A percentile compares a stretch with the other conserved stretches of the same genome.
phyloP scores from a whole-genome alignment of 331 rosid genomes.

The Dryas integrifolia region DNA sequence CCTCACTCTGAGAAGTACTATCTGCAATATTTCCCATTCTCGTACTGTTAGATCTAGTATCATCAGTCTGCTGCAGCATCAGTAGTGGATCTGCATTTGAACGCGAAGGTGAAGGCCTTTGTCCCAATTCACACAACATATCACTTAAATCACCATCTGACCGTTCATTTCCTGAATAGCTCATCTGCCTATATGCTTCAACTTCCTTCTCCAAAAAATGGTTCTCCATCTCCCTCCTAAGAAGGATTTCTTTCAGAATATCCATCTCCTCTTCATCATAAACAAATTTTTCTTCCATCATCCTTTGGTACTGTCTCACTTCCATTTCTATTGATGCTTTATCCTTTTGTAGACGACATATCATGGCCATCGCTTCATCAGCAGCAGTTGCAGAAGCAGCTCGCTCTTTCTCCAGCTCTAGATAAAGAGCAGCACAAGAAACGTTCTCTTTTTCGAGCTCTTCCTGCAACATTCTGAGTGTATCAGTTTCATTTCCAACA shows the following conservation, averaged over 20 bases:
- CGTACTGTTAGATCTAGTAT: constrained; percentile 6
- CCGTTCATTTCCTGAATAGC: constrained; percentile 31
- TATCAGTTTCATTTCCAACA: constrained; percentile 39
- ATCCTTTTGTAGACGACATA: constrained; percentile 66
- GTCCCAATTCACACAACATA: constrained; percentile 32
- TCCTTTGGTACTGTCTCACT: constrained; percentile 58
- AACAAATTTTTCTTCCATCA: constrained; percentile 65
- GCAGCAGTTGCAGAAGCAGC: constrained; percentile 82
- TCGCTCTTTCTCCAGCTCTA: constrained; percentile 89
- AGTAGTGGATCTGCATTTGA: constrained; percentile 26
- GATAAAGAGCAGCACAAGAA: constrained; percentile 52
- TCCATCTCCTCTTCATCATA: constrained; percentile 83
- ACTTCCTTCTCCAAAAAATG: constrained; percentile 65
- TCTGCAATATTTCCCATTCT: constrained; percentile 10
- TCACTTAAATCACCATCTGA: constrained; percentile 32
- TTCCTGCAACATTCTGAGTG: constrained; percentile 44
- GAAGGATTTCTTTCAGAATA: constrained; percentile 67
- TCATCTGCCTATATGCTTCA: constrained; percentile 59
- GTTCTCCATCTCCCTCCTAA: constrained; percentile 69
- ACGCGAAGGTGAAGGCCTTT: constrained; percentile 30
- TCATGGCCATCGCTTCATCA: constrained; percentile 90
- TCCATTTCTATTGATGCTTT: constrained; percentile 71
- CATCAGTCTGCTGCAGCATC: constrained; percentile 18
- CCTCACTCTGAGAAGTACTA: constrained; percentile 17
- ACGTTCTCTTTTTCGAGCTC: constrained; percentile 62